Percentiles rank a stretch among this genome's conserved stretches.
These are phyloP conservation scores for Coccomyxa sp. DNA, from an alignment of 139 green algal genomes.

Conservation along the genomic window DNA sequence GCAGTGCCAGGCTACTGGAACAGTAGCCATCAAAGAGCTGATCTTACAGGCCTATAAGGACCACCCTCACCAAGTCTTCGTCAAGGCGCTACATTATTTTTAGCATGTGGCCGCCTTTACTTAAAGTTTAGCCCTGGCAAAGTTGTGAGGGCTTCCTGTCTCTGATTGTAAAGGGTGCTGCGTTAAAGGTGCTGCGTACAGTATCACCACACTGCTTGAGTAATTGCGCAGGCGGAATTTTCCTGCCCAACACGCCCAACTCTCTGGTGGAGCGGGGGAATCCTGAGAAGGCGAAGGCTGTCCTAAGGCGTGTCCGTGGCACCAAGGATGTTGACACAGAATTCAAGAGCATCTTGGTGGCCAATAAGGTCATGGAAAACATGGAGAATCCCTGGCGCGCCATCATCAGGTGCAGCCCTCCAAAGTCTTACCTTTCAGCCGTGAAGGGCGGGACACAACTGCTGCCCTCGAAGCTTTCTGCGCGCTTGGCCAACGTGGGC, in stretches of 20 bases:
- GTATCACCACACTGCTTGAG: too few species aligned
- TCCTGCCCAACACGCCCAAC: conserved; percentile 77
- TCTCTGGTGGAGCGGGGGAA: conserved; percentile 61
- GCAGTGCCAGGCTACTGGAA: background rate
- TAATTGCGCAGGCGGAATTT: conserved; percentile 51
- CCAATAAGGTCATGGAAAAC: conserved; percentile 9
- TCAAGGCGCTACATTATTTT: too few species aligned
- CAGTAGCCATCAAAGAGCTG: too few species aligned
- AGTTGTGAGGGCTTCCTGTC: too few species aligned
- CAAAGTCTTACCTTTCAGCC: background rate
- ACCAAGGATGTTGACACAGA: conserved; percentile 33
- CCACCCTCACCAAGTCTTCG: too few species aligned
- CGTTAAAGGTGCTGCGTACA: too few species aligned
- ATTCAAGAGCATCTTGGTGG: conserved; percentile 21
- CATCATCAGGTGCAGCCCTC: conserved; percentile 8
- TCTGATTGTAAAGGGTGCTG: too few species aligned
- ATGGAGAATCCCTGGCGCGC: conserved; percentile 19
- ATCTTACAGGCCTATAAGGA: too few species aligned
- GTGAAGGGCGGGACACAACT: too few species aligned
- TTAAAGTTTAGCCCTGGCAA: too few species aligned
- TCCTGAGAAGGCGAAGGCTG: conserved; percentile 25
- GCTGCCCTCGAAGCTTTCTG: too few species aligned
- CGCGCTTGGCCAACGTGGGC: background rate
- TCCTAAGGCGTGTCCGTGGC: conserved; percentile 54
- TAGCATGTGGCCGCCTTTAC: too few species aligned